Conservation (phyloP, 2,329 filamentous ascomycete genomes). For the Colletotrichum destructivum region DNA sequence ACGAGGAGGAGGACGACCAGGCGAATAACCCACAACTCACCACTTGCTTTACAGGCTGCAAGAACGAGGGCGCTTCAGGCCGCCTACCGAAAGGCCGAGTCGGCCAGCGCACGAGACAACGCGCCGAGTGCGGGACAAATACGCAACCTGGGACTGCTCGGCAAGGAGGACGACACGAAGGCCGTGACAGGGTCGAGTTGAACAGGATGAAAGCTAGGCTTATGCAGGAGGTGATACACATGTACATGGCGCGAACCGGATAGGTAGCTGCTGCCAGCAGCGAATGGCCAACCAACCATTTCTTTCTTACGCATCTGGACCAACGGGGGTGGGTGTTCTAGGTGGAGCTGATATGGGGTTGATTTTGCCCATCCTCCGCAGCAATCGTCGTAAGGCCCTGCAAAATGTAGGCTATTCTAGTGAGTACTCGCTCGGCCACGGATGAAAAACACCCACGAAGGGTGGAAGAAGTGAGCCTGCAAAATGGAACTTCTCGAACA, state of each 20-base stretch:
- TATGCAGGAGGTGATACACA: slow-evolving; percentile 45
- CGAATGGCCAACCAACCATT: slow-evolving; percentile 34
- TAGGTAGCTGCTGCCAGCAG: slow-evolving; percentile 21
- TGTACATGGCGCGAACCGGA: slow-evolving; percentile 27
- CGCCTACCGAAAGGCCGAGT: slow-evolving; percentile 86
- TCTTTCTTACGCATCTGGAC: slow-evolving; percentile 15
- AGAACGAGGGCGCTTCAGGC: slow-evolving; percentile 84
- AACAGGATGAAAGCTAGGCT: slow-evolving; percentile 20
- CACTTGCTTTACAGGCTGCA: slow-evolving; percentile 71
- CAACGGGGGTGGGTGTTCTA: background rate
- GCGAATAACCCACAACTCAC: slow-evolving; percentile 22
- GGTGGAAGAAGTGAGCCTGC: background rate
- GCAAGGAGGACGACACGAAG: slow-evolving; percentile 85
- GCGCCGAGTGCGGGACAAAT: slow-evolving; percentile 89
- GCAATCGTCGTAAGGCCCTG: background rate
- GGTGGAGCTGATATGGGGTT: background rate
- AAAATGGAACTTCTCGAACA: too few relatives aligned
- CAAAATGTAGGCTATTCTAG: background rate
- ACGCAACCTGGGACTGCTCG: slow-evolving; percentile 86
- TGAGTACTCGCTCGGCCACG: background rate
- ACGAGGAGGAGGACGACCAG: background rate
- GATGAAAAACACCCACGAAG: background rate
- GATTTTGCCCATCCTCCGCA: background rate
- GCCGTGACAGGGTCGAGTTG: slow-evolving; percentile 63
- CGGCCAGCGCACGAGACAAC: slow-evolving; percentile 82